Evolutionary conservation across 2,329 filamentous ascomycete species (phyloP), one percentile per base, ranked within the genome.

Genomic region (Podosphaera aphanis): DNA sequence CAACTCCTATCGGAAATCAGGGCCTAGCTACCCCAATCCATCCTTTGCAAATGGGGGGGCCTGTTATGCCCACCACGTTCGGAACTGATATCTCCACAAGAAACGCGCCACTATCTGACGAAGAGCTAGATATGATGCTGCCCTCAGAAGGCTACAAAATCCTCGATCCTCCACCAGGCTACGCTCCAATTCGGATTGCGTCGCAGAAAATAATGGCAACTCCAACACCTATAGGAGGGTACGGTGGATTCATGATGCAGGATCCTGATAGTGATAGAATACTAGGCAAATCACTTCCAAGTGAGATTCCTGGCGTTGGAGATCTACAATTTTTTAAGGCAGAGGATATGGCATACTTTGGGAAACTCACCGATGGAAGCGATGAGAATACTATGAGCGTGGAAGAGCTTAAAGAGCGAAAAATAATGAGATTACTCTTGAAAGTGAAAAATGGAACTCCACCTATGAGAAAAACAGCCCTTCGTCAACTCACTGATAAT

Each of bases 391-490:
- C 77, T 19, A 74, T 98, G 64, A 86, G 79, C 18, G 85, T 98
- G 8, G 90, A 98, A 43, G 88, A 98, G 57, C 66, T 98, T 45
- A 95, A 98, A 63, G 88, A 98, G 64, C 74, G 90, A 50, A 98
- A 98, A 65, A 98, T 98, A 59, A 95, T 98, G 90, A 73, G 90
- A 53, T 66, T 98, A 46, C 68, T 98, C 40, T 71, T 98, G 47
- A 98, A 98, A 65, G 88, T 98, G 68, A 98, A 98, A 73, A 98
- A 98, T 60, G 90, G 90, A 57, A 95, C 90, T 36, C 90, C 90
- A 21, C 88, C 90, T 0, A 95, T 95, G 90, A 73, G 90, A 64
- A 98, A 98, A 70, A 98, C 90, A 31, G 90, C 90, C 20, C 72
- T 98, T 56, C 81, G 90, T 63, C 90, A 98, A 62, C 77, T 98